Evolutionary conservation across 768 basidiomycete genomes (phyloP).

Genomic region (Russula olivacea): DNA sequence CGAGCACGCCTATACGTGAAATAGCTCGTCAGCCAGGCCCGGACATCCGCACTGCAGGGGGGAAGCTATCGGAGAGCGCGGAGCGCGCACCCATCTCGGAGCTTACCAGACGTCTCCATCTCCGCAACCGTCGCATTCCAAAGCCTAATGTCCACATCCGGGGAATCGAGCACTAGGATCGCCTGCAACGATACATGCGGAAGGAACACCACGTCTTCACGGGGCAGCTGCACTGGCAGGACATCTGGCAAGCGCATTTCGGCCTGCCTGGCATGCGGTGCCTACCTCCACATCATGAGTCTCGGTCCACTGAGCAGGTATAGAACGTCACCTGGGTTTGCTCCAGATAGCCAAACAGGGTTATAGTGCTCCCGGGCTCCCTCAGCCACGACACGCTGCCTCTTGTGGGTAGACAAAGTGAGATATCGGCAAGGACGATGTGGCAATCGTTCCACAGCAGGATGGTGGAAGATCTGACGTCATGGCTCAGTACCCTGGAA

Average conservation of each 20-base stretch:
- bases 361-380: slow-evolving; percentile 20
- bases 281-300: background rate
- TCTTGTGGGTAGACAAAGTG: slow-evolving; percentile 19
- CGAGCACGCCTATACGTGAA: slow-evolving; percentile 4
- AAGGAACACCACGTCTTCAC: slow-evolving; percentile 9
- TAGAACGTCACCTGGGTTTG: slow-evolving; percentile 9
- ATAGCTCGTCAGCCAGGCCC: slow-evolving; percentile 1
- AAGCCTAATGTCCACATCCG: slow-evolving; percentile 20
- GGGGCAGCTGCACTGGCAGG: slow-evolving; percentile 7
- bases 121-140: slow-evolving; percentile 25
- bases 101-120: slow-evolving; percentile 23
- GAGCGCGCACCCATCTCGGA: background rate
- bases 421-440: slow-evolving; percentile 20
- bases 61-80: background rate
- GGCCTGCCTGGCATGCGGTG: slow-evolving; percentile 3
- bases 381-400: slow-evolving; percentile 20
- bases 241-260: slow-evolving; percentile 7
- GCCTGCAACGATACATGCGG: slow-evolving; percentile 22
- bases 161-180: slow-evolving; percentile 23
- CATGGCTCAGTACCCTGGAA: slow-evolving; percentile 23
- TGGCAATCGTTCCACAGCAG: slow-evolving; percentile 20
- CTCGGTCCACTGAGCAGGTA: background rate
- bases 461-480: slow-evolving; percentile 16
- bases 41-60: background rate
- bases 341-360: slow-evolving; percentile 25